Conservation (phyloP, 1,139 yeast species). For the Yamadazyma dendronema region DNA sequence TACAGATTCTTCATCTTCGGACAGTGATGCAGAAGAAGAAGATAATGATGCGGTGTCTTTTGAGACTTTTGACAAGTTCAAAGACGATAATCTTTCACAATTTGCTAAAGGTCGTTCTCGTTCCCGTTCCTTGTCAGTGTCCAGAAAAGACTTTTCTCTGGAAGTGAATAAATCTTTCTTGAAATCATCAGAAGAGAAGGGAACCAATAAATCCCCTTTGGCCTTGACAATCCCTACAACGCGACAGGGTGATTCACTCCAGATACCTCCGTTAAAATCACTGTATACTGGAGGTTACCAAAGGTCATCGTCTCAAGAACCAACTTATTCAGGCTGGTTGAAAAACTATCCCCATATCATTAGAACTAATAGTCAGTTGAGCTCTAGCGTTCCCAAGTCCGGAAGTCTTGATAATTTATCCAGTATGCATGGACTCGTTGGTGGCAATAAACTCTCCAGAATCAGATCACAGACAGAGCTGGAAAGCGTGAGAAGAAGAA, state of each 20-base stretch:
- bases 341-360: conserved; percentile 25
- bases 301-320: conserved; percentile 3
- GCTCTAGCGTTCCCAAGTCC: conserved; percentile 17
- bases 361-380: conserved; percentile 6
- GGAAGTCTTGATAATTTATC: conserved; percentile 14
- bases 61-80: conserved; percentile 15
- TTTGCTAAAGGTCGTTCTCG: conserved; percentile 32
- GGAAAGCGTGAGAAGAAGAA: conserved; percentile 9
- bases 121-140: conserved; percentile 33
- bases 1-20: conserved; percentile 42
- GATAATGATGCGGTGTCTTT: conserved; percentile 20
- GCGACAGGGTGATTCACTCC: conserved; percentile 73
- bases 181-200: conserved; percentile 12
- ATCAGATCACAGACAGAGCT: conserved; percentile 13
- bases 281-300: conserved; percentile 9
- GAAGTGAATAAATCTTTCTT: conserved; percentile 17
- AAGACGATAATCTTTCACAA: conserved; percentile 22
- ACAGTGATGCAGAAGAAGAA: conserved; percentile 14
- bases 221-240: conserved; percentile 84
- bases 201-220: conserved; percentile 41
- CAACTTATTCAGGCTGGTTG: conserved; percentile 20
- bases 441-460: conserved; percentile 11
- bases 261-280: conserved; percentile 50
- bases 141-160: conserved; percentile 8
- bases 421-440: conserved; percentile 13